phyloP scores from a whole-genome alignment of 768 basidiomycete species.

The Trametes cinnabarina region DNA sequence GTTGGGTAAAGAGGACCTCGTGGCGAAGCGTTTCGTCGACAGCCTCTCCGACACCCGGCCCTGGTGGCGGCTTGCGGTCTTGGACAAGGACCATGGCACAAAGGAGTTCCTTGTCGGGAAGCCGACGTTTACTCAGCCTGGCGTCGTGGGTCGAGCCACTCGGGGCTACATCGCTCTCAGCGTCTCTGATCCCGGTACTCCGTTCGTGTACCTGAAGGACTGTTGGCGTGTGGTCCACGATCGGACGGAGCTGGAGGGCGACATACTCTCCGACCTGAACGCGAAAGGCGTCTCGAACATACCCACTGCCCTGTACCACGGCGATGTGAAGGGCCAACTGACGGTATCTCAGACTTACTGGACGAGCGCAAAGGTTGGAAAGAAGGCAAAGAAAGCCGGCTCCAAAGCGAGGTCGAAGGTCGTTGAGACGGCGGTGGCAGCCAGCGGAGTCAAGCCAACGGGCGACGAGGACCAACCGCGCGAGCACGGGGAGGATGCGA shows the following conservation, averaged over 20 bases:
- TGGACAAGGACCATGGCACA: background rate
- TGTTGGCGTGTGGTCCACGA: slow-evolving; percentile 2
- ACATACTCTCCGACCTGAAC: background rate
- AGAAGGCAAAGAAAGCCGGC: too few relatives aligned
- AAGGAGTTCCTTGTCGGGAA: background rate
- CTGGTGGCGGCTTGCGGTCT: background rate
- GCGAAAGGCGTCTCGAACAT: background rate
- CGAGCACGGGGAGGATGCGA: too few relatives aligned
- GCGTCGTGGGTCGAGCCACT: background rate
- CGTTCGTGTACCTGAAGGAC: slow-evolving; percentile 17
- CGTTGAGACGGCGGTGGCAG: too few relatives aligned
- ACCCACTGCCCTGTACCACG: slow-evolving; percentile 3
- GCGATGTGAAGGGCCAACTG: background rate
- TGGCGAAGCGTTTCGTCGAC: background rate
- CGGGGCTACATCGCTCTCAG: slow-evolving; percentile 8
- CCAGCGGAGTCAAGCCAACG: too few relatives aligned
- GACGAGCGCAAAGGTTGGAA: too few relatives aligned
- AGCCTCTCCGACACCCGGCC: background rate
- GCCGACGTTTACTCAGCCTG: background rate
- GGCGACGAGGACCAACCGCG: too few relatives aligned
- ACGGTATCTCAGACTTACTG: too few relatives aligned
- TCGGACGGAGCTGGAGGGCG: slow-evolving; percentile 1
- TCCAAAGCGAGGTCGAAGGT: too few relatives aligned
- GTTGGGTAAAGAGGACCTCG: background rate
- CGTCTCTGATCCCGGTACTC: background rate